Percentiles rank a stretch among this genome's conserved stretches.
These are phyloP conservation scores for Sclerotinia glacialis DNA, from an alignment of 2,329 filamentous ascomycete species.

Conservation along the genomic window DNA sequence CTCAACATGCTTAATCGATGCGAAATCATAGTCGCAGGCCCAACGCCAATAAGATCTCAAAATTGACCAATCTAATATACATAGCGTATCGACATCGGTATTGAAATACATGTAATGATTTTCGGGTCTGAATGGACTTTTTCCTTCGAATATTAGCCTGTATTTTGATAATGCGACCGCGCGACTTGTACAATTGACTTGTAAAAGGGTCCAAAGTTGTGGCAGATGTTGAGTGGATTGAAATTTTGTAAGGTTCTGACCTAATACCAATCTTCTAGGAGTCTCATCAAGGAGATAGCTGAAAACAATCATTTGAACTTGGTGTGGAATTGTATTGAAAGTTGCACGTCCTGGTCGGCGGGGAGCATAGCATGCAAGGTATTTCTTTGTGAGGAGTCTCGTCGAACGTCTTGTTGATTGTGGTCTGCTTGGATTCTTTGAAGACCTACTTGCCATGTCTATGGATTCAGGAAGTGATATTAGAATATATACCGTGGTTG, in stretches of 20 bases:
- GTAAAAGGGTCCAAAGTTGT: background rate
- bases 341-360: background rate
- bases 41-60: background rate
- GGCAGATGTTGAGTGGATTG: background rate
- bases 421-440: background rate
- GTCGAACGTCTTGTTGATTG: background rate
- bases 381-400: background rate
- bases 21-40: background rate
- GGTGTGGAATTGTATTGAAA: background rate
- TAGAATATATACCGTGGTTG: too few species aligned
- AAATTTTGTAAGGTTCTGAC: background rate
- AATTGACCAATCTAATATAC: background rate
- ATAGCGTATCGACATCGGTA: background rate
- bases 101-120: background rate
- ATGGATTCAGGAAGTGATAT: background rate
- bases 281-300: background rate
- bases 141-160: background rate
- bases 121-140: background rate
- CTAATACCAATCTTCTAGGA: background rate
- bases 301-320: background rate
- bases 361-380: background rate
- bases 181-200: background rate
- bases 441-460: background rate
- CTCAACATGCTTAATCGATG: background rate
- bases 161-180: background rate